Evolutionary conservation across 305 asterid species (phyloP), one percentile per base, ranked within the genome.

Genomic region (Andrographis paniculata): DNA sequence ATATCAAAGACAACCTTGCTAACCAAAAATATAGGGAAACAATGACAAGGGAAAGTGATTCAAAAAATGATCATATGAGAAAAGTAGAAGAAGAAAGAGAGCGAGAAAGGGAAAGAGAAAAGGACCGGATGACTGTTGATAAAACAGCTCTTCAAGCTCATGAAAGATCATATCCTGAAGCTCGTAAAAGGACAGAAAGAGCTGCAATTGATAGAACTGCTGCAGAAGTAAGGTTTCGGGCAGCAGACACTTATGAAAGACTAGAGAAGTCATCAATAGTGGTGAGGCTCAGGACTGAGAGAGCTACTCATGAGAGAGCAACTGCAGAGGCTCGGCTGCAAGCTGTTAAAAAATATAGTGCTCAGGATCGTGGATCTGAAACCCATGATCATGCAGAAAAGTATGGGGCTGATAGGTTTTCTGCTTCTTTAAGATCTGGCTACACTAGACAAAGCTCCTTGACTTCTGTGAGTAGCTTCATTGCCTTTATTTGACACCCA

Each of bases 241-340:
- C 70, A 53, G 53, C 55, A 0, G 86, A 67, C 69, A 74, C 79
- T 52, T 66, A 76, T 24, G 78, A 68, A 61, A 67, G 77, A 61
- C 50, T 72, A 35, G 77, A 72, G 56, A 68, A 51, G 69, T 50
- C 77, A 51, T 77, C 77, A 12, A 42, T 55, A 27, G 82, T 76
- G 63, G 72, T 77, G 62, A 69, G 82, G 67, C 70, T 74, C 59
- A 76, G 78, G 73, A 60, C 71, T 45, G 95, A 85, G 54, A 84
- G 76, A 50, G 77, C 85, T 71, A 83, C 85, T 9, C 86, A 77
- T 27, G 97, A 84, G 61, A 79, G 93, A 74, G 88, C 92, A 62
- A 78, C 81, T 55, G 68, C 75, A 60, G 97, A 84, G 78, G 93
- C 95, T 64, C 70, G 85, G 8, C 92, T 72, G 45, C 77, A 92